These are phyloP conservation scores for Hypoxylon sp. DNA, from an alignment of 2,329 filamentous ascomycete genomes.

Conservation along the genomic window DNA sequence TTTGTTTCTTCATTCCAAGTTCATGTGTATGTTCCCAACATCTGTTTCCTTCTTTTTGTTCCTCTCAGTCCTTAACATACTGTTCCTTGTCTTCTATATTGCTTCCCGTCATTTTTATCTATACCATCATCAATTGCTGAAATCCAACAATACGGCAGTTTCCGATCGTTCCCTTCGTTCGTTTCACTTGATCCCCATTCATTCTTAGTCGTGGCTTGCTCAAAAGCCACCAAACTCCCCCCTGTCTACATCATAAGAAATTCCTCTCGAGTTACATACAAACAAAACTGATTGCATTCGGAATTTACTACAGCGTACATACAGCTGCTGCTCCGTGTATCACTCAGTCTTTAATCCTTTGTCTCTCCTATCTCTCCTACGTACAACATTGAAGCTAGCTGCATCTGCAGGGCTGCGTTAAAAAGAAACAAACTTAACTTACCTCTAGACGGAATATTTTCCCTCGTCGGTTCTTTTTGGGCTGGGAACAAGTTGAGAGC, in stretches of 20 bases:
- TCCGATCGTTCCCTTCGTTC: conserved; percentile 45
- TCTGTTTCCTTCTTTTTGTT: conserved; percentile 28
- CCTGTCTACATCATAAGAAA: conserved; percentile 21
- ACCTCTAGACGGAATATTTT: conserved; percentile 10
- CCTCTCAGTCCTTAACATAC: conserved; percentile 18
- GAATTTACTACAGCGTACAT: conserved; percentile 26
- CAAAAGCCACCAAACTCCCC: conserved; percentile 19
- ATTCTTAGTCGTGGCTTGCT: conserved; percentile 39
- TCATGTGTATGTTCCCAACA: conserved; percentile 16
- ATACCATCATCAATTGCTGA: conserved; percentile 6
- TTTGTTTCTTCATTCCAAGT: conserved; percentile 41
- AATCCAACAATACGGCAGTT: conserved; percentile 30
- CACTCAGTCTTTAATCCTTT: conserved; percentile 30
- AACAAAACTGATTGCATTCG: conserved; percentile 43
- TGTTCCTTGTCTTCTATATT: conserved; percentile 26
- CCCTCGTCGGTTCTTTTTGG: conserved; percentile 12
- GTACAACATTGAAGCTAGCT: conserved; percentile 2
- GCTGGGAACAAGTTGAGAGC: conserved; percentile 13
- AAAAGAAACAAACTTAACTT: conserved; percentile 20
- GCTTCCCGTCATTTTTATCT: conserved; percentile 16
- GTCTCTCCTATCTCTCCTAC: conserved; percentile 24
- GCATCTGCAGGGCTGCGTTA: conserved; percentile 14
- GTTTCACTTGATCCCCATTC: conserved; percentile 40
- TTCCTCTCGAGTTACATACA: conserved; percentile 33
- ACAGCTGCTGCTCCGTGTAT: conserved; percentile 21